A percentile compares a stretch with the other conserved stretches of the same genome.
Conservation (phyloP, 441 rosid species). For the Euphorbia neoarborescens region DNA sequence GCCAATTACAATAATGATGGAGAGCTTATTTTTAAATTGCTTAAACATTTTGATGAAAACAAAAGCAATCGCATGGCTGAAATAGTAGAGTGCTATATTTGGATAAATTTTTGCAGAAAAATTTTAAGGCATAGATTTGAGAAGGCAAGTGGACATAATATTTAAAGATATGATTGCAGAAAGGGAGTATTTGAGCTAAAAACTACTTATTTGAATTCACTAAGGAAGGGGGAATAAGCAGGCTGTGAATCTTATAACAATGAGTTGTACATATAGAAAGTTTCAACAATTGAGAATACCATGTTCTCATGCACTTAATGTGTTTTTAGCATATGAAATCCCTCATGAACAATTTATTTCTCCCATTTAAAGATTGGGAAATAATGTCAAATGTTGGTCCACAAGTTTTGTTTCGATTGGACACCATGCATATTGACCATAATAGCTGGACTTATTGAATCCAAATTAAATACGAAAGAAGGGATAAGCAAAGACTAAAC, state of each 20-base stretch:
- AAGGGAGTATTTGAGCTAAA: not conserved
- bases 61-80: too few species aligned
- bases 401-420: not conserved
- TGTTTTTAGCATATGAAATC: not conserved
- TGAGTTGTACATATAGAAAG: not conserved
- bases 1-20: not conserved
- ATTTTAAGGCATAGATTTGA: too few species aligned
- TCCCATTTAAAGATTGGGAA: not conserved
- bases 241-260: not conserved
- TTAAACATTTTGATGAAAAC: not conserved
- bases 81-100: too few species aligned
- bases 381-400: not conserved
- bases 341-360: not conserved
- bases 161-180: not conserved
- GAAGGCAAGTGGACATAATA: not conserved
- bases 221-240: not conserved
- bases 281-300: not conserved
- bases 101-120: too few species aligned
- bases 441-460: not conserved
- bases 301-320: not conserved
- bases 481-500: not conserved
- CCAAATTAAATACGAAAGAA: not conserved
- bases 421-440: not conserved
- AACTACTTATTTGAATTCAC: not conserved
- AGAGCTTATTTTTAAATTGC: not conserved